phyloP scores from a whole-genome alignment of 192 early-diverging fungal species.

The Mortierella hygrophila region DNA sequence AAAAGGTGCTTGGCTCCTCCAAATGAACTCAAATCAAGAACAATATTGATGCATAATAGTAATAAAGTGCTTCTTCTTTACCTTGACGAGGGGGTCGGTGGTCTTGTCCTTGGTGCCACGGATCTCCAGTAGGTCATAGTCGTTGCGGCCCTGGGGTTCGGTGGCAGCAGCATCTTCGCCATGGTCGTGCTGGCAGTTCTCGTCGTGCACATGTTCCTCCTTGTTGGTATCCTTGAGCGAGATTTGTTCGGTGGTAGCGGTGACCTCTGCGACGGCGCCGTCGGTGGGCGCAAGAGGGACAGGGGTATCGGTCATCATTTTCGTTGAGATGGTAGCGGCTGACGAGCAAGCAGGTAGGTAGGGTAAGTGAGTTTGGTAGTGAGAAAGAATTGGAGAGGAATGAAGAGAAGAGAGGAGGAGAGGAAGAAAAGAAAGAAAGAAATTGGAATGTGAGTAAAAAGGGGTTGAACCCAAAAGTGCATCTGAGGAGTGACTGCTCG shows the following conservation, averaged over 20 bases:
- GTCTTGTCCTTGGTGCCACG: constrained; percentile 57
- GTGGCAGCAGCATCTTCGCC: background rate
- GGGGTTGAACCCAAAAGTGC: background rate
- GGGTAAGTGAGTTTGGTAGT: background rate
- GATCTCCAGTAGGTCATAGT: constrained; percentile 65
- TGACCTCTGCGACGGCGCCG: constrained; percentile 24
- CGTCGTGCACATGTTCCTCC: constrained; percentile 40
- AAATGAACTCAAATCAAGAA: background rate
- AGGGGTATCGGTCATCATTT: constrained; percentile 29
- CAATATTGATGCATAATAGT: background rate
- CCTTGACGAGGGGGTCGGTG: constrained; percentile 61
- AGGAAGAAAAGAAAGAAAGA: background rate
- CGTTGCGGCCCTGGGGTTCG: constrained; percentile 44
- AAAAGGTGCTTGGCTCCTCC: background rate
- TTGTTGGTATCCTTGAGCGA: constrained; percentile 26
- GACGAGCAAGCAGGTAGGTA: background rate
- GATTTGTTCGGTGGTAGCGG: constrained; percentile 21
- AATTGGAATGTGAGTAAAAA: background rate
- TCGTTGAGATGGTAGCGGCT: constrained; percentile 6
- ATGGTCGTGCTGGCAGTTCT: constrained; percentile 43
- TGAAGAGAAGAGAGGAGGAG: background rate
- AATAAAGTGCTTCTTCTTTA: constrained; percentile 15
- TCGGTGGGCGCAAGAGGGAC: constrained; percentile 9
- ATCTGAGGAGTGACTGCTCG: background rate
- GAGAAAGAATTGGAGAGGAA: background rate